phyloP scores from a whole-genome alignment of 2,329 filamentous ascomycete genomes.

The Aspergillus tanneri region DNA sequence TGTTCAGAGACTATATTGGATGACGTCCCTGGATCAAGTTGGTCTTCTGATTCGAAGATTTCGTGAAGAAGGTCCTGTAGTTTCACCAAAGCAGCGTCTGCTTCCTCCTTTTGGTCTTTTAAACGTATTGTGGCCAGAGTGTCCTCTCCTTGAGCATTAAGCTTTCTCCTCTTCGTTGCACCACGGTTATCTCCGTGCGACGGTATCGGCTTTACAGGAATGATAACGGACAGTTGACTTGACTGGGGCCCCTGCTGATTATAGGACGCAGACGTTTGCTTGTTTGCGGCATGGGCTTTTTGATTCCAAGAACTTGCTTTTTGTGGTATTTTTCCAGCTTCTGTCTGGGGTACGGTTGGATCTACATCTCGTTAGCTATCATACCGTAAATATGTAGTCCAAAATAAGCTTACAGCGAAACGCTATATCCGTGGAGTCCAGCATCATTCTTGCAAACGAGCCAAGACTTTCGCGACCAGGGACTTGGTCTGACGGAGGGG shows the following conservation, averaged over 20 bases:
- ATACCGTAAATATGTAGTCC: background rate
- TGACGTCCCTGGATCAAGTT: constrained; percentile 57
- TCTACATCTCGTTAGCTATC: constrained; percentile 31
- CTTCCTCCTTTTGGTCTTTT: constrained; percentile 74
- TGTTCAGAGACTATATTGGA: constrained; percentile 37
- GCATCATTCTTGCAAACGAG: constrained; percentile 56
- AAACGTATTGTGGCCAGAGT: constrained; percentile 62
- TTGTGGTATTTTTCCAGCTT: constrained; percentile 23
- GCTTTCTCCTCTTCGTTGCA: constrained; percentile 47
- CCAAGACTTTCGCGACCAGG: constrained; percentile 43
- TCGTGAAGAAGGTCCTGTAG: constrained; percentile 68
- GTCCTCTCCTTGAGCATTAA: constrained; percentile 56
- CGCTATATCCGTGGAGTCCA: constrained; percentile 48
- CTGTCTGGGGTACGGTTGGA: constrained; percentile 30
- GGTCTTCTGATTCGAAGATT: constrained; percentile 75
- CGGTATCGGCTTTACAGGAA: constrained; percentile 47
- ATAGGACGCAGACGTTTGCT: constrained; percentile 45
- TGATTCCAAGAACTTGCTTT: constrained; percentile 26
- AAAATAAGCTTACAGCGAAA: constrained; percentile 41
- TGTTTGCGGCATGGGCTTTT: constrained; percentile 33
- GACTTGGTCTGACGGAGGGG: constrained; percentile 18
- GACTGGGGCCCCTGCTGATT: constrained; percentile 22
- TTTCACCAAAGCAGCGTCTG: constrained; percentile 69
- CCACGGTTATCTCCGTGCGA: constrained; percentile 38
- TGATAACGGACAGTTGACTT: constrained; percentile 48